These are phyloP conservation scores for Lophiotrema nucula DNA, from an alignment of 495 filamentous ascomycete species.

Conservation along the genomic window DNA sequence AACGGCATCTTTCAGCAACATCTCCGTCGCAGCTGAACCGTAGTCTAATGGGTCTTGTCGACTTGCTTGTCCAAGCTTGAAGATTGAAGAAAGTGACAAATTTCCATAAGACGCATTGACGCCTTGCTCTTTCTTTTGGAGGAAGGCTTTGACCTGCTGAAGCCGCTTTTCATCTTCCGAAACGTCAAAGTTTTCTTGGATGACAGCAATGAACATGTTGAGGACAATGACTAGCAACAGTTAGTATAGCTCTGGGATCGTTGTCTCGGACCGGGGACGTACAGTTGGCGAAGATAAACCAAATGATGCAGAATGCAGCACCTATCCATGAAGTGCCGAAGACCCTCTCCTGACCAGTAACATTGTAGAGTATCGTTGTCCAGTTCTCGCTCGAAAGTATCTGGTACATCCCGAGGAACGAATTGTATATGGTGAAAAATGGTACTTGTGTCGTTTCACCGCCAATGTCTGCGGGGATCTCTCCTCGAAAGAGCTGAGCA, in stretches of 20 bases:
- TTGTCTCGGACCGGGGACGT: conserved; percentile 19
- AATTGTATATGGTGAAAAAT: conserved; percentile 89
- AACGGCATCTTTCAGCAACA: conserved; percentile 93
- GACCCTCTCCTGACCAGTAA: conserved; percentile 62
- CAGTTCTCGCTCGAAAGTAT: conserved; percentile 97
- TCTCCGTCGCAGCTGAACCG: conserved; percentile 82
- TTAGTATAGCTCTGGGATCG: conserved; percentile 2
- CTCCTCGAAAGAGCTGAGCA: conserved; percentile 85
- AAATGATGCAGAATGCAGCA: conserved; percentile 86
- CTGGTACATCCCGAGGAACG: conserved; percentile 97
- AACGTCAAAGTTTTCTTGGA: conserved; percentile 99
- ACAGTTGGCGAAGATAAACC: conserved; percentile 90
- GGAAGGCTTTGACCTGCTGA: conserved; percentile 89
- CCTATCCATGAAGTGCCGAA: conserved; percentile 86
- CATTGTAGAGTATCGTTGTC: conserved; percentile 82
- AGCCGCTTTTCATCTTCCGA: conserved; percentile 97
- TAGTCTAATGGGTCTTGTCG: conserved; percentile 83
- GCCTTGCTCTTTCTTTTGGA: conserved; percentile 86
- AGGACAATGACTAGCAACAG: conserved; percentile 68
- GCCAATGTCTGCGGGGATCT: conserved; percentile 64
- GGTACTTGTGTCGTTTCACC: conserved; percentile 63
- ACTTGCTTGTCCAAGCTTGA: conserved; percentile 68
- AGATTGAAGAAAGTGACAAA: conserved; percentile 82
- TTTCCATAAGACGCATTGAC: conserved; percentile 51
- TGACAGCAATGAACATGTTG: conserved; percentile 99